A percentile compares a stretch with the other conserved stretches of the same genome.
These are phyloP conservation scores for Gigaspora rosea DNA, from an alignment of 192 early-diverging fungal species.

Conservation along the genomic window DNA sequence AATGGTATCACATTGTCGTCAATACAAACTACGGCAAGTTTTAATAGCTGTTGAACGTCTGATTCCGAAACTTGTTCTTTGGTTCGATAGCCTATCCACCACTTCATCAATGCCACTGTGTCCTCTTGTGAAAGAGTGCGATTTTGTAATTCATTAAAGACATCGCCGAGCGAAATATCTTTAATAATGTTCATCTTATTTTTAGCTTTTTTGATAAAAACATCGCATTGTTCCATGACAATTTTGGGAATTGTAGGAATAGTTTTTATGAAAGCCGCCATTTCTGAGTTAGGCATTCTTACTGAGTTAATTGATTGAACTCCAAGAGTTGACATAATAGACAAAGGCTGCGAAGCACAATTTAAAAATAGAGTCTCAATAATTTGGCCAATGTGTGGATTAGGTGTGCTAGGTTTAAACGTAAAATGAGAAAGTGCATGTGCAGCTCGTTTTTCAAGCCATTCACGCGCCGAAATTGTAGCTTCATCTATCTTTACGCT, in stretches of 20 bases:
- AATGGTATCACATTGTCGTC: constrained; percentile 47
- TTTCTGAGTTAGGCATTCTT: constrained; percentile 63
- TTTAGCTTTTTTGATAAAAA: constrained; percentile 57
- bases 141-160: constrained; percentile 63
- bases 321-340: constrained; percentile 70
- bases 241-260: constrained; percentile 60
- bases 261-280: constrained; percentile 63
- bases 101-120: constrained; percentile 68
- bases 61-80: neutral
- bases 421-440: constrained; percentile 70
- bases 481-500: neutral
- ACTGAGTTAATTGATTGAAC: constrained; percentile 52
- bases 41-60: neutral
- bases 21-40: neutral
- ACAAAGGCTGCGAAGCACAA: constrained; percentile 47
- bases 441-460: constrained; percentile 53
- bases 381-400: constrained; percentile 60
- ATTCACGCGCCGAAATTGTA: neutral
- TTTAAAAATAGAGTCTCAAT: constrained; percentile 61
- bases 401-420: constrained; percentile 74
- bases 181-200: constrained; percentile 37
- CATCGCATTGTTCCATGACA: constrained; percentile 55
- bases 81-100: constrained; percentile 67
- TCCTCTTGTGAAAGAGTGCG: constrained; percentile 58
- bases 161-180: constrained; percentile 60